Percentiles rank a stretch among this genome's conserved stretches.
phyloP scores from a whole-genome alignment of 106 monocot species.

The Platanthera zijinensis region DNA sequence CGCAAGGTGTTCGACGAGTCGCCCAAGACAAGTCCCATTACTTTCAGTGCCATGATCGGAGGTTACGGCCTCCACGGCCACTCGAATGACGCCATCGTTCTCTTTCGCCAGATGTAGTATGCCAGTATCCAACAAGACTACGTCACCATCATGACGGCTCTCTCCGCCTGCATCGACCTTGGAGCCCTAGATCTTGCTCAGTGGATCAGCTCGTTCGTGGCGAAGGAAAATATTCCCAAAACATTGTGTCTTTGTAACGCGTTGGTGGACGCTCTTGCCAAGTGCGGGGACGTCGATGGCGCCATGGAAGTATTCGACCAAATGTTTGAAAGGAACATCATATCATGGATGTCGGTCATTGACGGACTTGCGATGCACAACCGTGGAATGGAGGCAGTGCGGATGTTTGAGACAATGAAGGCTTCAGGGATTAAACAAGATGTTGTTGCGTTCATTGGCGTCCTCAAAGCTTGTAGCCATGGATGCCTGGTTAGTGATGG shows the following conservation, averaged over 20 bases:
- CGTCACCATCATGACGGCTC: slow-evolving; percentile 35
- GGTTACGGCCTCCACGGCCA: slow-evolving; percentile 39
- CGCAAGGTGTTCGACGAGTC: slow-evolving; percentile 43
- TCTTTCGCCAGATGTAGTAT: slow-evolving; percentile 56
- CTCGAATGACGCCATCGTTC: slow-evolving; percentile 34
- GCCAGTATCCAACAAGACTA: slow-evolving; percentile 32
- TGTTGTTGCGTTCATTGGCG: slow-evolving; percentile 51
- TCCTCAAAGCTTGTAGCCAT: slow-evolving; percentile 70
- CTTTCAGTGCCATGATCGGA: slow-evolving; percentile 70
- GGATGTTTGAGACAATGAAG: slow-evolving; percentile 45
- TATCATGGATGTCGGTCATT: slow-evolving; percentile 64
- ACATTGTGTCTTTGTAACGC: slow-evolving; percentile 46
- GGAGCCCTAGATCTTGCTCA: slow-evolving; percentile 41
- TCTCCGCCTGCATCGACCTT: slow-evolving; percentile 51
- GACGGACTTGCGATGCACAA: slow-evolving; percentile 62
- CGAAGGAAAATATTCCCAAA: slow-evolving; percentile 30
- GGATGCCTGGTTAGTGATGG: slow-evolving; percentile 52
- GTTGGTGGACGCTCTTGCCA: slow-evolving; percentile 42
- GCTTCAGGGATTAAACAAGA: slow-evolving; percentile 31
- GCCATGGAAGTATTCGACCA: slow-evolving; percentile 28
- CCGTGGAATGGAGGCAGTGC: slow-evolving; percentile 41
- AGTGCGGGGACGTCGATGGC: slow-evolving; percentile 62
- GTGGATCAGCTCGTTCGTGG: slow-evolving; percentile 47
- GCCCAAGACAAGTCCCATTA: slow-evolving; percentile 24
- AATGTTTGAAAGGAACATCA: slow-evolving; percentile 39